Conservation (phyloP, 352 stramenopile genomes). For the Elongisporangium senticosum region DNA sequence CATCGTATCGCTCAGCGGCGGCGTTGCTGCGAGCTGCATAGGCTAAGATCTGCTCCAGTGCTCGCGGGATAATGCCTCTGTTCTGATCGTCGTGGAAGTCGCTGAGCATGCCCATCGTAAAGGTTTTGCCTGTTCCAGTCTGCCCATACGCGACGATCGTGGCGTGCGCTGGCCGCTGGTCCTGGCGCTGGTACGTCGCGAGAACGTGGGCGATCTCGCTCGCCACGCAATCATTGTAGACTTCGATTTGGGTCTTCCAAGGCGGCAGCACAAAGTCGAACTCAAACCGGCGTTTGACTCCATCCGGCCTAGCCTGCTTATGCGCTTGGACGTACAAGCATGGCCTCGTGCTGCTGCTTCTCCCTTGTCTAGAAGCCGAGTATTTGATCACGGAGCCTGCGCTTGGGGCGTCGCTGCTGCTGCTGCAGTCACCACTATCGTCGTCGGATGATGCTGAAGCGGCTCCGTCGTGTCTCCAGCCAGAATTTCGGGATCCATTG, state of each 20-base stretch:
- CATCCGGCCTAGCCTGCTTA: conserved; percentile 1
- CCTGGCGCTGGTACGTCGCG: background rate
- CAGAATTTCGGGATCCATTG: background rate
- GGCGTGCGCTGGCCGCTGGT: conserved; percentile 25
- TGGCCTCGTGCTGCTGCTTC: conserved; percentile 9
- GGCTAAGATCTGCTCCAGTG: conserved; percentile 41
- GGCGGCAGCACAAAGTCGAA: conserved; percentile 64
- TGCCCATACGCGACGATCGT: conserved; percentile 68
- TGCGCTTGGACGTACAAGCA: conserved; percentile 19
- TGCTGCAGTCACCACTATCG: conserved; percentile 8
- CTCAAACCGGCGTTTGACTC: conserved; percentile 38
- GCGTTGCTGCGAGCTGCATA: conserved; percentile 19
- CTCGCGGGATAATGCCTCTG: conserved; percentile 59
- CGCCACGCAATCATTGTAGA: conserved; percentile 40
- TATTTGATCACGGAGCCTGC: conserved; percentile 19
- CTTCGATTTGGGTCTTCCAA: conserved; percentile 35
- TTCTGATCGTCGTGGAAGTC: conserved; percentile 21
- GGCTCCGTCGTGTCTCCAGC: conserved; percentile 6
- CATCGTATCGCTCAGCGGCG: background rate
- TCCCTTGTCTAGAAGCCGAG: background rate
- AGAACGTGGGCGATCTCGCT: conserved; percentile 40
- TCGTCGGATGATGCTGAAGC: conserved; percentile 6
- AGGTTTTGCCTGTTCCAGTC: conserved; percentile 71
- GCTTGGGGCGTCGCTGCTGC: conserved; percentile 2
- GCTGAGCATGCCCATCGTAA: conserved; percentile 71